phyloP scores from a whole-genome alignment of 164 flowering plant genomes.

The Liriodendron chinense region DNA sequence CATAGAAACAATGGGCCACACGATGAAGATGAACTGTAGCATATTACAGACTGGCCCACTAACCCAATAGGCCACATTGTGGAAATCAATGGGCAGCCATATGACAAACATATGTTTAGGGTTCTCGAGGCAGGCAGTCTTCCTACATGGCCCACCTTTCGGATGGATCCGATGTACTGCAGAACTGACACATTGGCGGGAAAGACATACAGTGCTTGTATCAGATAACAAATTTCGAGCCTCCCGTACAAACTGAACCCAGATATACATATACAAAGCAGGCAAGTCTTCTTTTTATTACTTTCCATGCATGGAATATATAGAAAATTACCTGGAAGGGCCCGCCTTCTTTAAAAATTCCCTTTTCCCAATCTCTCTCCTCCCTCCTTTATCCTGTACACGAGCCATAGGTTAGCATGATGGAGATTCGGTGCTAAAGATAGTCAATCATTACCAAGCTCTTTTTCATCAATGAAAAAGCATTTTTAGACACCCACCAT shows the following conservation, averaged over 20 bases:
- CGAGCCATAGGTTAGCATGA: conserved; percentile 1
- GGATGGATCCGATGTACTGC: neutral
- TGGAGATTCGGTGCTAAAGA: conserved; percentile 6
- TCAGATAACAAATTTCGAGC: neutral
- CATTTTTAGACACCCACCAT: conserved; percentile 4
- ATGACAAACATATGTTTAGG: no score
- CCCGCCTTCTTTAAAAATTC: neutral
- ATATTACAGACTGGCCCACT: neutral
- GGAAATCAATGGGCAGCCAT: no score
- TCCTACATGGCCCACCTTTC: neutral
- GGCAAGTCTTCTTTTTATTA: conserved; percentile 4
- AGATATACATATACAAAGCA: neutral
- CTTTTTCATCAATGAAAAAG: neutral
- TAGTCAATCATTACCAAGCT: neutral
- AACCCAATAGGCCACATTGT: neutral
- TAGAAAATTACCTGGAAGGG: neutral
- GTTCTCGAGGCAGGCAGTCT: no score
- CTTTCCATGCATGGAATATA: conserved; percentile 1
- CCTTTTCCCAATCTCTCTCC: neutral
- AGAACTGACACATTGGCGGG: neutral
- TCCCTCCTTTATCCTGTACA: neutral
- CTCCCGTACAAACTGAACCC: neutral
- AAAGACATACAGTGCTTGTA: neutral
- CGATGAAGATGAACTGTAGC: neutral
- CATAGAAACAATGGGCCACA: neutral